These are phyloP conservation scores for Rhinocladiella mackenziei DNA, from an alignment of 2,329 filamentous ascomycete genomes.

Conservation along the genomic window DNA sequence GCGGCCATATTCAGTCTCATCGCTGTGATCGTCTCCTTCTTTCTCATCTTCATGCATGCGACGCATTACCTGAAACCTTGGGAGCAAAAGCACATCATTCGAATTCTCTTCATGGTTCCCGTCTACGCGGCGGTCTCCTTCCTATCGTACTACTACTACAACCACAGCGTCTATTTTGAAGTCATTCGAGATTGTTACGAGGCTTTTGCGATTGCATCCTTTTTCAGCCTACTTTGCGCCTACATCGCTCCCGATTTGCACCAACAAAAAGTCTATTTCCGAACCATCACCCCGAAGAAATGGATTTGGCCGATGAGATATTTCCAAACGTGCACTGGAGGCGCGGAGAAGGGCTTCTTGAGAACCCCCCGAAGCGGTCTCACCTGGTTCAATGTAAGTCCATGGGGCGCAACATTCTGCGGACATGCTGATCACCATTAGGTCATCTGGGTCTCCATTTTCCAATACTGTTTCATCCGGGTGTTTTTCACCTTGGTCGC, in stretches of 20 bases:
- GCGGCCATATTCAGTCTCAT: slow-evolving; percentile 52
- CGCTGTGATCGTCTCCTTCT: slow-evolving; percentile 49
- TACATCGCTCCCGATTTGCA: slow-evolving; percentile 75
- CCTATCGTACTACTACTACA: slow-evolving; percentile 69
- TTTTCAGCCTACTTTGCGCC: slow-evolving; percentile 77
- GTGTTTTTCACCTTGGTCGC: slow-evolving; percentile 75
- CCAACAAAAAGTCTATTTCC: slow-evolving; percentile 77
- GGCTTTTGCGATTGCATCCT: slow-evolving; percentile 80
- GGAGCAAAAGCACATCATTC: slow-evolving; percentile 69
- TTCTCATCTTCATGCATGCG: slow-evolving; percentile 55
- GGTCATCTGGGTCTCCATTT: slow-evolving; percentile 75
- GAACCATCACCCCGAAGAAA: slow-evolving; percentile 60
- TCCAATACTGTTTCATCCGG: slow-evolving; percentile 80
- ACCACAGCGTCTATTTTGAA: slow-evolving; percentile 73
- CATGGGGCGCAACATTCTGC: neutral
- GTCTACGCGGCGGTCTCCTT: slow-evolving; percentile 73
- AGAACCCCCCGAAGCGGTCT: slow-evolving; percentile 73
- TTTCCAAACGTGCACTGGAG: slow-evolving; percentile 67
- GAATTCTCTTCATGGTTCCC: slow-evolving; percentile 83
- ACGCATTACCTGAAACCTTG: slow-evolving; percentile 57
- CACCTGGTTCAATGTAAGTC: slow-evolving; percentile 75
- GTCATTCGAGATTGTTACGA: slow-evolving; percentile 83
- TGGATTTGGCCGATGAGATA: slow-evolving; percentile 74
- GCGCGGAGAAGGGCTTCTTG: slow-evolving; percentile 63
- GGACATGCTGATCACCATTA: slow-evolving; percentile 27